Evolutionary conservation across 768 basidiomycete species (phyloP).

Genomic region (Mycena indigotica): DNA sequence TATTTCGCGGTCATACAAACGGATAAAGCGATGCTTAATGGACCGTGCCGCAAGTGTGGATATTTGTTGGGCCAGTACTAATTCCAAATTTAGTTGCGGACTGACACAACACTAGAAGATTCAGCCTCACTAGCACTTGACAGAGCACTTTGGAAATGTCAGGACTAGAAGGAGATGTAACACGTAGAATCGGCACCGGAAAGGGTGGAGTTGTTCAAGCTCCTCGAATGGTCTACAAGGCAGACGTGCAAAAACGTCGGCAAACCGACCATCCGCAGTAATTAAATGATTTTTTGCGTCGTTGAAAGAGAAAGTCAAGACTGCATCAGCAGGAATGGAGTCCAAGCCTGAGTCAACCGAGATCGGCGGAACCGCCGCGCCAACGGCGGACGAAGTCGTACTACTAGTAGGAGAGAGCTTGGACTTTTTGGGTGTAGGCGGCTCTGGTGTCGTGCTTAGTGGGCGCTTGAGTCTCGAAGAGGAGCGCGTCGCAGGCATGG

Average conservation of each 20-base stretch:
- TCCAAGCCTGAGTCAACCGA: conserved; percentile 23
- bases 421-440: conserved; percentile 27
- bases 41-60: conserved; percentile 86
- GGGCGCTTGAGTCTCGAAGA: conserved; percentile 3
- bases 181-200: conserved; percentile 64
- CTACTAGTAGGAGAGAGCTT: conserved; percentile 4
- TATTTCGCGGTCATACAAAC: conserved; percentile 71
- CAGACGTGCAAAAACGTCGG: conserved; percentile 62
- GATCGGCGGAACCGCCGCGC: neutral
- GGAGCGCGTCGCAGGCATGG: conserved; percentile 40
- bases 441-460: conserved; percentile 18
- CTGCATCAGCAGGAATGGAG: conserved; percentile 58
- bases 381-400: conserved; percentile 15
- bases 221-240: conserved; percentile 78
- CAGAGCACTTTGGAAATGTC: conserved; percentile 52
- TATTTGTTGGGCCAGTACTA: conserved; percentile 64
- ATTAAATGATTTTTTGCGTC: conserved; percentile 76
- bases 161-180: neutral
- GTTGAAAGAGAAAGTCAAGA: conserved; percentile 75
- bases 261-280: conserved; percentile 67
- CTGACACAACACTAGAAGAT: neutral
- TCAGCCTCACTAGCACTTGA: conserved; percentile 61
- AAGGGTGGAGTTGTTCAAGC: conserved; percentile 79
- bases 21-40: conserved; percentile 77
- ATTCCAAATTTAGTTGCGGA: conserved; percentile 1